Conservation (phyloP, 805 yeast genomes). For the Wickerhamomyces rabaulensis region DNA sequence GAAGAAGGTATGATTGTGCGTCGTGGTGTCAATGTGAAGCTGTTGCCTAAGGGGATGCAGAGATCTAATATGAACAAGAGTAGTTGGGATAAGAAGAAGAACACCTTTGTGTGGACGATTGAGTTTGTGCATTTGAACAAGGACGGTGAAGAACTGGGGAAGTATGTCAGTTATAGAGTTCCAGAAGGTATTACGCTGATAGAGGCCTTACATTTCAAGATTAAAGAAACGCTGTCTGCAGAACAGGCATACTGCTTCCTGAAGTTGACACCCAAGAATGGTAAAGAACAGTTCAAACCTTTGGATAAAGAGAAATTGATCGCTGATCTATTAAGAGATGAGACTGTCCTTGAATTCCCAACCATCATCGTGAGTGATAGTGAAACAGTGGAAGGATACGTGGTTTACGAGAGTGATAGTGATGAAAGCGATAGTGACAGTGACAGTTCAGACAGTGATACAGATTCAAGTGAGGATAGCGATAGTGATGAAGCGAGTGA, state of each 20-base stretch:
- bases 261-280: conserved; percentile 16
- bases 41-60: conserved; percentile 71
- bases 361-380: conserved; percentile 45
- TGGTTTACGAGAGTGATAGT: conserved; percentile 21
- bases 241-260: conserved; percentile 24
- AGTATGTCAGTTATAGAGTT: conserved; percentile 33
- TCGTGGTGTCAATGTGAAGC: conserved; percentile 62
- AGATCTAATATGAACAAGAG: conserved; percentile 59
- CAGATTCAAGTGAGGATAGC: conserved; percentile 8
- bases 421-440: conserved; percentile 2
- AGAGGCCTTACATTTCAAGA: conserved; percentile 27
- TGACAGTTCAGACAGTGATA: conserved; percentile 9
- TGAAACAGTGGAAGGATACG: conserved; percentile 24
- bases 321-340: conserved; percentile 46
- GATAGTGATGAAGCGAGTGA: conserved; percentile 15
- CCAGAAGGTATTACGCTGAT: conserved; percentile 27
- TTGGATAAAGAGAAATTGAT: conserved; percentile 33
- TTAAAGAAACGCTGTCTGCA: conserved; percentile 7
- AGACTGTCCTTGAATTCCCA: conserved; percentile 73
- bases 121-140: conserved; percentile 55
- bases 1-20: conserved; percentile 29
- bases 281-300: conserved; percentile 29
- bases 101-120: conserved; percentile 70
- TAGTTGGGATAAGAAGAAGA: conserved; percentile 59
- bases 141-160: conserved; percentile 23